phyloP scores from a whole-genome alignment of 148 eudicot species.

The Arbutus unedo region DNA sequence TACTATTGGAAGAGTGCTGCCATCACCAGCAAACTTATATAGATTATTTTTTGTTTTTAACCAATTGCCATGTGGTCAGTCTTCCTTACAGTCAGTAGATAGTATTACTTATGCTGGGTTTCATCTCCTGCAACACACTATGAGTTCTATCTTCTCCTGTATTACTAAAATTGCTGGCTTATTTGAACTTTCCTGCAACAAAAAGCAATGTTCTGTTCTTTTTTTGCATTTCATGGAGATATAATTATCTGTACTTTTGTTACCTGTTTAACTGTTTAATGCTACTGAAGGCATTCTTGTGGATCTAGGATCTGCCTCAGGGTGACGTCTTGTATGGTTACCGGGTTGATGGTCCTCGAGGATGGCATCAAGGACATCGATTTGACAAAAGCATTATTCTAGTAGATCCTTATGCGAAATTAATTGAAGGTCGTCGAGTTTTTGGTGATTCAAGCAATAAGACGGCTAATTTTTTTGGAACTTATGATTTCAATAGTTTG shows the following conservation, averaged over 20 bases:
- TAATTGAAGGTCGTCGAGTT: constrained; percentile 84
- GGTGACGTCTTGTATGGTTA: constrained; percentile 81
- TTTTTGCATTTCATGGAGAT: neutral
- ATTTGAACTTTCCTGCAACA: neutral
- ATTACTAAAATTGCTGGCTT: neutral
- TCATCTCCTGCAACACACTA: neutral
- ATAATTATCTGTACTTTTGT: neutral
- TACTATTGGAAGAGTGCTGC: neutral
- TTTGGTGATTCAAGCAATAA: constrained; percentile 71
- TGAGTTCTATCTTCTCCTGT: neutral
- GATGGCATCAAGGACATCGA: constrained; percentile 89
- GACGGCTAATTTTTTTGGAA: constrained; percentile 62
- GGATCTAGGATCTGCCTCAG: constrained; percentile 63
- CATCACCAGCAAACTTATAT: neutral
- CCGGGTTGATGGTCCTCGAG: constrained; percentile 81
- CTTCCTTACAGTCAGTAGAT: neutral
- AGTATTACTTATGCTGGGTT: neutral
- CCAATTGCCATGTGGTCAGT: neutral
- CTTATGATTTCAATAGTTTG: constrained; percentile 73
- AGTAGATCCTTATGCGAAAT: constrained; percentile 88
- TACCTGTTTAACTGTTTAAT: neutral
- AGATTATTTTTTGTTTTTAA: neutral
- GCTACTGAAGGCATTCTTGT: neutral
- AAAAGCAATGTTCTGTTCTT: neutral
- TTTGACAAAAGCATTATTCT: constrained; percentile 63